Evolutionary conservation across 2,329 filamentous ascomycete species (phyloP), one percentile per base, ranked within the genome.

Genomic region (Xenoacremonium recifei): DNA sequence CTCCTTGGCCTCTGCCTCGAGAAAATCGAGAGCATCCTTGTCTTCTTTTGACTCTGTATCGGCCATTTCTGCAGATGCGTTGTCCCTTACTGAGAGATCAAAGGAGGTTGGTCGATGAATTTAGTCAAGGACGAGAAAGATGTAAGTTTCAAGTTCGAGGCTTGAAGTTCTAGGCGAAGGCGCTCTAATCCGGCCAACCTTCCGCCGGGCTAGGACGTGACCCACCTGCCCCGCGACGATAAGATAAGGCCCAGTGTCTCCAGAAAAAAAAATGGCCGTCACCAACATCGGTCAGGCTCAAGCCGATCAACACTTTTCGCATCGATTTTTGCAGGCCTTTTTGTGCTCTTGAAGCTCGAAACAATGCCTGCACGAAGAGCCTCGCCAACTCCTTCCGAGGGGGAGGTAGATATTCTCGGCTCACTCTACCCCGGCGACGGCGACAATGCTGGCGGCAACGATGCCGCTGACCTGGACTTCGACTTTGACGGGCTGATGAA

Each of bases 401-500:
- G 84, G 52, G 93, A 96, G 61, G 82, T 95, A 59, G 93, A 99
- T 60, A 96, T 99, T 39, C 82, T 89, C 16, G 83, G 78, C 48
- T 84, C 85, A 3, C 74, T 96, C 10, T 86, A 92, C 57, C 78
- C 82, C 39, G 77, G 75, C 44, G 75, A 80, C 39, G 70, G 75
- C 49, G 76, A 76, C 47, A 69, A 66, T 48, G 71, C 71, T 39
- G 71, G 44, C 42, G 65, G 62, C 44, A 63, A 51, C 39, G 59
- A 46, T 37, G 55, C 54, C 35, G 63, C 67, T 35, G 66, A 67
- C 45, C 63, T 67, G 37, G 74, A 76, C 37, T 70, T 84, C 37
- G 79, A 84, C 51, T 73, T 78, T 30, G 77, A 77, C 39, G 76
- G 79, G 37, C 76, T 89, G 34, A 67, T 89, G 35, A 78, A 84